These are phyloP conservation scores for Durio zibethinus DNA, from an alignment of 345 rosid genomes.

Conservation along the genomic window DNA sequence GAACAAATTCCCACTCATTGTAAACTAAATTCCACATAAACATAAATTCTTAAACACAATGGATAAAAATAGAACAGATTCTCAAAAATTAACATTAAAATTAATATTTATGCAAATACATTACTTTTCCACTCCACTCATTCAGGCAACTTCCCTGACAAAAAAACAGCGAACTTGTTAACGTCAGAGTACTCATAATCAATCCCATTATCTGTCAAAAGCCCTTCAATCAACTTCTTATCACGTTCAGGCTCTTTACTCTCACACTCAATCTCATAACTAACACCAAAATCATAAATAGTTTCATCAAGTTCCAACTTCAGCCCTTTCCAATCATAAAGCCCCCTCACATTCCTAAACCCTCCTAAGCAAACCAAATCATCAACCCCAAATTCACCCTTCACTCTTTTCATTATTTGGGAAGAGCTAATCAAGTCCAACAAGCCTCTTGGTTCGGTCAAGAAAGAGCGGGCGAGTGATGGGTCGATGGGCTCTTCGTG, in stretches of 20 bases:
- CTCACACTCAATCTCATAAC: constrained; percentile 75
- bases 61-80: not conserved
- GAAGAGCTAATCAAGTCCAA: constrained; percentile 25
- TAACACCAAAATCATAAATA: constrained; percentile 44
- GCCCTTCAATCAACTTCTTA: constrained; percentile 39
- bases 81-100: not conserved
- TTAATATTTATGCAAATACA: not conserved
- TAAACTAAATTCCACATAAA: not conserved
- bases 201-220: constrained; percentile 49
- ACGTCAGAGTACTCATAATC: constrained; percentile 41
- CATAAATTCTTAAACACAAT: not conserved
- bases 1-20: not conserved
- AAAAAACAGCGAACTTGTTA: constrained; percentile 59
- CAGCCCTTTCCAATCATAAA: constrained; percentile 59
- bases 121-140: not conserved
- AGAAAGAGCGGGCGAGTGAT: constrained; percentile 34
- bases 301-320: constrained; percentile 68
- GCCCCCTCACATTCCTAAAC: constrained; percentile 58
- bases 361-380: constrained; percentile 52
- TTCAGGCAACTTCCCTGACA: constrained; percentile 44
- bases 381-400: constrained; percentile 39
- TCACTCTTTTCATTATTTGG: constrained; percentile 39
- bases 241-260: constrained; percentile 52
- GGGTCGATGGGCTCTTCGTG: constrained; percentile 53
- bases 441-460: constrained; percentile 29